Conservation (phyloP, 805 yeast genomes). For the Sugiyamaella boreocaroliniensis region DNA sequence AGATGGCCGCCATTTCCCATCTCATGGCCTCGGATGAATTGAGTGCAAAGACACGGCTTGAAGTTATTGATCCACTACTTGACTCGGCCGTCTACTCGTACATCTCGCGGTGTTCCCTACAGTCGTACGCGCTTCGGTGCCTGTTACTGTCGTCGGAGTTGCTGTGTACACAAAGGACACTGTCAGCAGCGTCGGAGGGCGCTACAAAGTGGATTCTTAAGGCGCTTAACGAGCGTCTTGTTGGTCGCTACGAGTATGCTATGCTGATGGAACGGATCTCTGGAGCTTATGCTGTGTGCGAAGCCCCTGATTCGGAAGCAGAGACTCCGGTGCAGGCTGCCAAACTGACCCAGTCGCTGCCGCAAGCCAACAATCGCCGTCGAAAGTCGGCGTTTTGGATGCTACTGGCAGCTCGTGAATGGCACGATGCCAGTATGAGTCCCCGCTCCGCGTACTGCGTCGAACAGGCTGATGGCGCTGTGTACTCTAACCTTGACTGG, state of each 20-base stretch:
- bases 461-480: slow-evolving; percentile 16
- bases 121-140: slow-evolving; percentile 64
- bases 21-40: slow-evolving; percentile 42
- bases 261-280: slow-evolving; percentile 49
- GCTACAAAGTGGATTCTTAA: slow-evolving; percentile 43
- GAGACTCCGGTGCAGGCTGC: neutral
- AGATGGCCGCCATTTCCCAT: slow-evolving; percentile 72
- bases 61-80: slow-evolving; percentile 50
- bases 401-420: slow-evolving; percentile 64
- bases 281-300: slow-evolving; percentile 40
- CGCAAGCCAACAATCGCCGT: slow-evolving; percentile 47
- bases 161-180: slow-evolving; percentile 39
- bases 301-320: slow-evolving; percentile 4
- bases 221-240: slow-evolving; percentile 35
- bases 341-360: slow-evolving; percentile 25
- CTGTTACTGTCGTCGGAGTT: slow-evolving; percentile 64
- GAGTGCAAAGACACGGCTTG: slow-evolving; percentile 44
- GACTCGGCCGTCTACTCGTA: slow-evolving; percentile 73
- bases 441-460: slow-evolving; percentile 9
- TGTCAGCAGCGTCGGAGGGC: slow-evolving; percentile 38
- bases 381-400: slow-evolving; percentile 77
- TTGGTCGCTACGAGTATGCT: slow-evolving; percentile 40
- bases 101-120: slow-evolving; percentile 60
- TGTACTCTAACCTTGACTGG: slow-evolving; percentile 23
- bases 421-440: slow-evolving; percentile 39